These are phyloP conservation scores for Dendrobium catenatum DNA, from an alignment of 106 monocot genomes.

Conservation along the genomic window DNA sequence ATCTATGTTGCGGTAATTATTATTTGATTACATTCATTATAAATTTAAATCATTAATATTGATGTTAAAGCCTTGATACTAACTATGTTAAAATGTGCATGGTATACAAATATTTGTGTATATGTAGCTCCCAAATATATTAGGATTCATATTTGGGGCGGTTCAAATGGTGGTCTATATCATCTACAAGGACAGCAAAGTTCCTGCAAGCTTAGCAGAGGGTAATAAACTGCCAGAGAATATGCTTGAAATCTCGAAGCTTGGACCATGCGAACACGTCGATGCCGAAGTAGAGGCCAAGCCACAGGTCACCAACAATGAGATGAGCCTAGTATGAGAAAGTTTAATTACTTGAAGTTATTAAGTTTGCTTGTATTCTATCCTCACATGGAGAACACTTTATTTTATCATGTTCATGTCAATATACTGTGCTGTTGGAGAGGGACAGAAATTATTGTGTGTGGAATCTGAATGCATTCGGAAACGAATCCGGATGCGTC, in stretches of 20 bases:
- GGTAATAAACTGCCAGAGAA: slow-evolving; percentile 1
- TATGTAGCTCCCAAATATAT: slow-evolving; percentile 16
- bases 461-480: too few species aligned
- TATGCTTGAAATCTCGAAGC: not conserved
- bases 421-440: not conserved
- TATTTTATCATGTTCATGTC: not conserved
- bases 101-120: not conserved
- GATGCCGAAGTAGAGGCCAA: not conserved
- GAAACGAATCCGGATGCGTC: too few species aligned
- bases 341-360: not conserved
- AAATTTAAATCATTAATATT: not conserved
- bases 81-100: not conserved
- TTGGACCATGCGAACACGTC: not conserved
- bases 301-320: not conserved
- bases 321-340: not conserved
- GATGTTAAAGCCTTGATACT: not conserved
- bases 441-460: not conserved
- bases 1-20: slow-evolving; percentile 19
- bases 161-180: slow-evolving; percentile 21
- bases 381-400: not conserved
- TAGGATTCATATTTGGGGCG: slow-evolving; percentile 21
- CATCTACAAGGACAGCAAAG: slow-evolving; percentile 19
- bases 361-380: not conserved
- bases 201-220: not conserved
- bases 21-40: not conserved